Percentiles rank a stretch among this genome's conserved stretches.
These are phyloP conservation scores for Rhodotorula sp. DNA, from an alignment of 1,284 basidiomycete species.

Conservation along the genomic window DNA sequence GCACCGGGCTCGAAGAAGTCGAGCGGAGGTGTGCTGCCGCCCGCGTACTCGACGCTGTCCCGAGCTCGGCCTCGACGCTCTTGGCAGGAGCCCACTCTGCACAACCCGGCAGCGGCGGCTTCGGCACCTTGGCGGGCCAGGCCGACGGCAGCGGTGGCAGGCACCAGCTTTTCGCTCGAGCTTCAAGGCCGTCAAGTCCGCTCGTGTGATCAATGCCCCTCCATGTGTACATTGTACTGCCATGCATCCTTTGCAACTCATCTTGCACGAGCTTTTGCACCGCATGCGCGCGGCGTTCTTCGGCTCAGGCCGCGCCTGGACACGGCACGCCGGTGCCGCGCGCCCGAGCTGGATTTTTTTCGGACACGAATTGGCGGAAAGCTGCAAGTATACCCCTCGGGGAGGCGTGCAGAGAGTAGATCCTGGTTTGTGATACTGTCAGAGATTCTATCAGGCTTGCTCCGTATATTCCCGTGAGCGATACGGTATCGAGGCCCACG, in stretches of 20 bases:
- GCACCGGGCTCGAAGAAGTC: slow-evolving; percentile 2
- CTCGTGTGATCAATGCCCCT: no score
- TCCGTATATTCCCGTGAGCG: no score
- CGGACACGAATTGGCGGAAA: not conserved
- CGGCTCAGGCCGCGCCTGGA: no score
- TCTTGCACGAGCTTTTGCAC: no score
- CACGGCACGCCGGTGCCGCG: not conserved
- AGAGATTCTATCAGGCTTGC: not conserved
- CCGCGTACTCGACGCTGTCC: no score
- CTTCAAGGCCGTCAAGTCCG: not conserved
- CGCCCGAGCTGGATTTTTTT: not conserved
- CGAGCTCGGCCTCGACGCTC: not conserved
- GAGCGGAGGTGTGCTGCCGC: slow-evolving; percentile 4
- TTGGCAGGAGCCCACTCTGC: not conserved
- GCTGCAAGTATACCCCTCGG: not conserved
- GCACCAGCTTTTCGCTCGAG: not conserved
- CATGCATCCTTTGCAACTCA: no score
- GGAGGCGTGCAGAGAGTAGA: not conserved
- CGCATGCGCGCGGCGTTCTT: no score
- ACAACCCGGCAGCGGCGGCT: not conserved
- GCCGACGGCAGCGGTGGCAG: not conserved
- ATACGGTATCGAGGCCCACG: no score
- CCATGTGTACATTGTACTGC: no score
- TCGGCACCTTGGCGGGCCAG: not conserved
- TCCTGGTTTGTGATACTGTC: not conserved